Evolutionary conservation across 371 early-diverging fungal genomes (phyloP), one percentile per base, ranked within the genome.

Genomic region (Rhizopus stolonifer): DNA sequence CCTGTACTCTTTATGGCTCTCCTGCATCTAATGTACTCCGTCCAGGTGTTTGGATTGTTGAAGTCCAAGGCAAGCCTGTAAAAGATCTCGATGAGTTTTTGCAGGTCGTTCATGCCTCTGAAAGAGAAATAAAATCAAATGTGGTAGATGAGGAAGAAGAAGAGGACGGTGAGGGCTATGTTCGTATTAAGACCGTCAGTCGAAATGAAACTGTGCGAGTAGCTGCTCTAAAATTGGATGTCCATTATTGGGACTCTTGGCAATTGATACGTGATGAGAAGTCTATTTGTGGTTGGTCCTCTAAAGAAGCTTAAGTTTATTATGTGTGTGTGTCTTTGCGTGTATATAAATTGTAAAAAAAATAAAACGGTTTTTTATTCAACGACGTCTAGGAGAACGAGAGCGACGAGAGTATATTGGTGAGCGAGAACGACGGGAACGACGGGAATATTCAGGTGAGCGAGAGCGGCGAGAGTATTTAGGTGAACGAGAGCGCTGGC

Each of bases 191-290:
- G 51, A 85, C 85, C 14, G 74, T 86, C 26, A 80, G 81, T 31
- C 64, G 83, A 21, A 75, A 71, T 32, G 67, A 70, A 45, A 72
- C 74, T 9, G 77, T 83, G 0, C 72, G 79, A 17, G 83, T 90
- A 4, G 75, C 81, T 39, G 82, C 83, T 14, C 58, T 90, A 50
- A 81, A 83, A 45, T 48, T 87, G 4, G 89, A 88, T 64, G 65
- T 72, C 25, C 87, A 87, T 61, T 90, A 87, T 60, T 90, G 90
- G 90, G 83, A 83, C 1, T 76, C 86, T 0, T 87, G 86, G 77
- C 79, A 85, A 60, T 65, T 90, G 34, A 48, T 83, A 14, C 72
- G 64, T 9, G 82, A 84, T 36, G 74, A 75, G 0, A 61, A 59
- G 9, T 49, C 72, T 25, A 63, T 77, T n/a, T 74, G 79, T 52